Evolutionary conservation across 805 yeast species (phyloP), one percentile per base, ranked within the genome.

Genomic region (Wickerhamiella vanderwaltii): DNA sequence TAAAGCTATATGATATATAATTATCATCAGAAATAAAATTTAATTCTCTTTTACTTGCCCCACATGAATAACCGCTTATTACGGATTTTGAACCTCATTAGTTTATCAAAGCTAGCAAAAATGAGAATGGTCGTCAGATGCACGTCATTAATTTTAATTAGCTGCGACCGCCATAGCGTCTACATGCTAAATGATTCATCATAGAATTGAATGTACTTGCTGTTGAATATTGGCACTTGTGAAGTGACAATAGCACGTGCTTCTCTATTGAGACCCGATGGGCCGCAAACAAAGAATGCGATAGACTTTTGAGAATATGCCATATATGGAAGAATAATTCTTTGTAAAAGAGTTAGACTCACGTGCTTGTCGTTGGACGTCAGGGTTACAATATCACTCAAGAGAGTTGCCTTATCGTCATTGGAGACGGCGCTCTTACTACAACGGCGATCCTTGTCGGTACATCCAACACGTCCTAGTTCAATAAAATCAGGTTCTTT

Each of bases 151-250:
- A n/a, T n/a, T n/a, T n/a, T n/a, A n/a, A n/a, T n/a, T n/a, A n/a
- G n/a, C n/a, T n/a, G n/a, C n/a, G n/a, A n/a, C n/a, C n/a, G n/a
- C n/a, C 15, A 34, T 9, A 23, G 9, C 11, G 20, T 15, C 30
- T 22, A 43, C 34, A 43, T 36, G 15, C 41, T 5, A 17, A 37
- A 43, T 6, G 41, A 17, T 15, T 43, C 45, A 3, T 43, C 45
- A 16, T 15, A 36, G 9, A 37, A 24, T 35, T 43, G 45, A 7
- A 43, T 11, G 28, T 29, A 23, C 23, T 18, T 22, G 22, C 16
- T 19, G 9, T 13, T 15, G 32, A 12, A 13, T 13, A 9, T 20
- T 23, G 36, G 26, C n/a, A 24, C 28, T 17, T 31, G 36, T 15
- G 5, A 4, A 9, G 32, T 16, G 6, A 31, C 28, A 4, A 23